Conservation (phyloP, 2,329 filamentous ascomycete genomes). For the Alternaria sp. region DNA sequence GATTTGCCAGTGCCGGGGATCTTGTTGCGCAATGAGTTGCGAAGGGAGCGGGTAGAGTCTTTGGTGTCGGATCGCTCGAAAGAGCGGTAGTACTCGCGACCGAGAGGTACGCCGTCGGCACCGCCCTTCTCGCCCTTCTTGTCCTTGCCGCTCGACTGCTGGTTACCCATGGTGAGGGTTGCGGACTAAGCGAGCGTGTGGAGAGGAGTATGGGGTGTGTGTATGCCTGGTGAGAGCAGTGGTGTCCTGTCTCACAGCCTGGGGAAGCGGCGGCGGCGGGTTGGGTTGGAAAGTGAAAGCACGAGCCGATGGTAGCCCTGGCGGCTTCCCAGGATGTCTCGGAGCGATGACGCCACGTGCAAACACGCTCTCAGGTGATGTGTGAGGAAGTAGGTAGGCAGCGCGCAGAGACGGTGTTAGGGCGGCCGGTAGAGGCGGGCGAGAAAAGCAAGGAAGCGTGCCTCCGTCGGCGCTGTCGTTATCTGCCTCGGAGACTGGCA, state of each 20-base stretch:
- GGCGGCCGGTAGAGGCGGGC: conserved; percentile 55
- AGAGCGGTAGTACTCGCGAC: conserved; percentile 78
- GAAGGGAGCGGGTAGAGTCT: conserved; percentile 86
- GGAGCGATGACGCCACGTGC: conserved; percentile 25
- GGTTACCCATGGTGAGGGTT: conserved; percentile 73
- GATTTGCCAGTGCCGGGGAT: conserved; percentile 75
- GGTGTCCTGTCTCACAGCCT: not conserved
- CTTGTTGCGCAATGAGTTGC: conserved; percentile 82
- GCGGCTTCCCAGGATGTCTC: conserved; percentile 23
- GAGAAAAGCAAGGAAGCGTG: conserved; percentile 54
- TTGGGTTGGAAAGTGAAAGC: conserved; percentile 18
- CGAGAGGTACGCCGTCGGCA: conserved; percentile 66
- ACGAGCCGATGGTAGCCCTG: conserved; percentile 16
- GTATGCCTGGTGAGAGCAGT: conserved; percentile 10
- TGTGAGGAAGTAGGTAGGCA: conserved; percentile 14
- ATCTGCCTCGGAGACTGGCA: conserved; percentile 42
- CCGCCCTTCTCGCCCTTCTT: conserved; percentile 54
- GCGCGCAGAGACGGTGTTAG: conserved; percentile 39
- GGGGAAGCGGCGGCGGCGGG: conserved; percentile 25
- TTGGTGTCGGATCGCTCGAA: conserved; percentile 93
- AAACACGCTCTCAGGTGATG: conserved; percentile 13
- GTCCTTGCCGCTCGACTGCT: conserved; percentile 68
- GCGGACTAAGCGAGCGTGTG: conserved; percentile 16
- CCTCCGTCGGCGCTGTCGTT: conserved; percentile 51
- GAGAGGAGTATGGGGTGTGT: conserved; percentile 9